phyloP scores from a whole-genome alignment of 2,329 filamentous ascomycete species.

The Sclerotiophoma versabilis region DNA sequence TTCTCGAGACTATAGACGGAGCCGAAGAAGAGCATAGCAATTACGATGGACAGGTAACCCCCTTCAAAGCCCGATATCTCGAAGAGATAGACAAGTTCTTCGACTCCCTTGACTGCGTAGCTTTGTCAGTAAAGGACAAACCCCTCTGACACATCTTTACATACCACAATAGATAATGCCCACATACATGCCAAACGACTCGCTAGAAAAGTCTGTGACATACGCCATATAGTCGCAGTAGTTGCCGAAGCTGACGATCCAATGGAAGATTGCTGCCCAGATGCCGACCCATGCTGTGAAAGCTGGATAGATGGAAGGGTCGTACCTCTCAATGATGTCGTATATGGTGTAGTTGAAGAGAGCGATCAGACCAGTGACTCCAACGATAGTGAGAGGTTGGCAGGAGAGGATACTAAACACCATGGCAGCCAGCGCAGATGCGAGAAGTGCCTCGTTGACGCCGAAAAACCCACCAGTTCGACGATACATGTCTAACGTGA shows the following conservation, averaged over 20 bases:
- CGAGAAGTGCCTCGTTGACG: conserved; percentile 63
- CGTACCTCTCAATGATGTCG: conserved; percentile 61
- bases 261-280: conserved; percentile 65
- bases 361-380: conserved; percentile 59
- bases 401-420: conserved; percentile 61
- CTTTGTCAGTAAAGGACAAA: neutral
- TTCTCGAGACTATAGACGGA: conserved; percentile 60
- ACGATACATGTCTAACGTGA: conserved; percentile 65
- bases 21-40: conserved; percentile 61
- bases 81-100: conserved; percentile 63
- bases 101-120: conserved; percentile 60
- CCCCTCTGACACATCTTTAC: conserved; percentile 14
- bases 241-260: conserved; percentile 61
- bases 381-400: conserved; percentile 65
- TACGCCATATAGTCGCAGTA: conserved; percentile 66
- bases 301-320: conserved; percentile 59
- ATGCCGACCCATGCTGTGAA: conserved; percentile 66
- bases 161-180: conserved; percentile 63
- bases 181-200: conserved; percentile 63
- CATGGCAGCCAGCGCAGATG: conserved; percentile 62
- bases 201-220: conserved; percentile 64
- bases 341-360: conserved; percentile 68
- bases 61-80: conserved; percentile 49
- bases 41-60: conserved; percentile 59
- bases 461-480: conserved; percentile 63